Evolutionary conservation across 1,284 basidiomycete species (phyloP).

Genomic region (Pyrrhoderma lamaoense): DNA sequence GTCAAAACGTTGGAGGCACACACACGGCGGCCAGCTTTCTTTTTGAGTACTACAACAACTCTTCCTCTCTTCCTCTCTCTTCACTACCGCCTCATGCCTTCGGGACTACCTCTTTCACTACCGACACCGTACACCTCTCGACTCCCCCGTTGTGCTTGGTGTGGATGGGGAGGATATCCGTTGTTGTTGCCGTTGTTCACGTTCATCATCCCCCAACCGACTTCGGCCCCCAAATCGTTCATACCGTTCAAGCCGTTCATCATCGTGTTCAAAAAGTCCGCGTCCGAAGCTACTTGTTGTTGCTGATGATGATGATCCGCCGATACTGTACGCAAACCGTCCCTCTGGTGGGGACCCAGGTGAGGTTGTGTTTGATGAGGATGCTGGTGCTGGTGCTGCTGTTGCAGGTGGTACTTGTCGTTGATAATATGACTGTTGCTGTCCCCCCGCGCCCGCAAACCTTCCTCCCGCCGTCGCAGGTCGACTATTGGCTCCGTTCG

Average conservation of each 20-base stretch:
- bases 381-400: constrained; percentile 19
- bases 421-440: too few species aligned
- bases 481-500: constrained; percentile 29
- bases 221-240: too few species aligned
- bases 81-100: constrained; percentile 15
- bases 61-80: constrained; percentile 28
- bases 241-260: too few species aligned
- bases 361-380: constrained; percentile 1
- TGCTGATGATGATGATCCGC: too few species aligned
- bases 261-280: too few species aligned
- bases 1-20: too few species aligned
- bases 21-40: too few species aligned
- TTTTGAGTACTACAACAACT: constrained; percentile 1
- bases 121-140: constrained; percentile 23
- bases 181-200: constrained; percentile 20
- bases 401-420: constrained; percentile 13
- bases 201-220: constrained; percentile 20
- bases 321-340: too few species aligned
- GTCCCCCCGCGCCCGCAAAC: constrained; percentile 34
- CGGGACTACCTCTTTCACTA: constrained; percentile 22
- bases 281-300: too few species aligned
- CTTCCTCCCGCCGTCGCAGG: constrained; percentile 43
- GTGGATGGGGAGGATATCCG: constrained; percentile 21
- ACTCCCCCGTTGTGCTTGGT: constrained; percentile 19
- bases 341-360: background rate